A percentile compares a stretch with the other conserved stretches of the same genome.
These are phyloP conservation scores for Sophora flavescens DNA, from an alignment of 306 rosid species.

Conservation along the genomic window DNA sequence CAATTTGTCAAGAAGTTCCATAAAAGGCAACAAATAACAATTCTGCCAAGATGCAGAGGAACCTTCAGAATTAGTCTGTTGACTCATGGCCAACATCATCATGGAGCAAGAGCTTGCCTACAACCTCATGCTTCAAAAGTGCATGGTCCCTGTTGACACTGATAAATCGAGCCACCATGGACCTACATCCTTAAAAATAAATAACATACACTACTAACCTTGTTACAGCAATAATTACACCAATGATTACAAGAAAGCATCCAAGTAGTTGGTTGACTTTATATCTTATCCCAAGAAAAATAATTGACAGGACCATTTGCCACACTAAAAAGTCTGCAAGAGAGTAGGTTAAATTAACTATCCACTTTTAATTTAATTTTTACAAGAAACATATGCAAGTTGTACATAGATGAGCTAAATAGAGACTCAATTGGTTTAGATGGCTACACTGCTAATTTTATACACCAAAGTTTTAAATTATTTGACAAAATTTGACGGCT, in stretches of 20 bases:
- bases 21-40: neutral
- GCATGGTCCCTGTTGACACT: constrained; percentile 15
- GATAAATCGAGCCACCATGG: constrained; percentile 11
- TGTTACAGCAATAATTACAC: constrained; percentile 82
- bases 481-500: constrained; percentile 4
- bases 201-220: constrained; percentile 59
- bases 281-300: constrained; percentile 84
- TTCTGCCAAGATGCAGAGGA: neutral
- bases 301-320: constrained; percentile 86
- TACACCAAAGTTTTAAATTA: neutral
- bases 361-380: constrained; percentile 29
- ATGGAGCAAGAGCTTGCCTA: constrained; percentile 4
- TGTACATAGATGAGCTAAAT: constrained; percentile 23
- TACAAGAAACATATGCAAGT: constrained; percentile 22
- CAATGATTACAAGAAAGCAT: constrained; percentile 85
- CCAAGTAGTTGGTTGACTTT: constrained; percentile 81
- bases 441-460: neutral
- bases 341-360: constrained; percentile 40
- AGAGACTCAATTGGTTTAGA: constrained; percentile 9
- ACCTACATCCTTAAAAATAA: constrained; percentile 28
- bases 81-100: neutral
- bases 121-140: constrained; percentile 1
- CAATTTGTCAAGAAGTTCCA: constrained; percentile 15
- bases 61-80: constrained; percentile 16
- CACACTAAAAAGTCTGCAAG: constrained; percentile 90